A percentile compares a stretch with the other conserved stretches of the same genome.
Conservation (phyloP, 2,329 filamentous ascomycete genomes). For the Scedosporium dehoogii region DNA sequence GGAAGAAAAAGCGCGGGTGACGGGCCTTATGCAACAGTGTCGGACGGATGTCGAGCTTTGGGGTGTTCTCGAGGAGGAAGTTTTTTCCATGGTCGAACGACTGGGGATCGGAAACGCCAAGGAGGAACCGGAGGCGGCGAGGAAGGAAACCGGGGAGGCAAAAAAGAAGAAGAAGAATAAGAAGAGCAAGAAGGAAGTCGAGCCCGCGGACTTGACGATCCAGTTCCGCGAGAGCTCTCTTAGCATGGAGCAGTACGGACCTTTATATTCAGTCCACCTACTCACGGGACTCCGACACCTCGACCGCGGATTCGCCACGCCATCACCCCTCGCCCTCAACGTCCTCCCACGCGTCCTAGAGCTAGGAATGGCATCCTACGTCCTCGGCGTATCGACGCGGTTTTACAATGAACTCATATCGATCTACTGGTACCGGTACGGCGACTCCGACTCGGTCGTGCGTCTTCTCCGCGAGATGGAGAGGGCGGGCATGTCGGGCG, state of each 20-base stretch:
- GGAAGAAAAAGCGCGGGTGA: slow-evolving; percentile 41
- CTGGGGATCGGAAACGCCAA: slow-evolving; percentile 34
- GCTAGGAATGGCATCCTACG: slow-evolving; percentile 59
- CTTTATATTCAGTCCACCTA: slow-evolving; percentile 54
- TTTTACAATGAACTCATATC: slow-evolving; percentile 60
- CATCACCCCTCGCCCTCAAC: slow-evolving; percentile 49
- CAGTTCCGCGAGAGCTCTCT: slow-evolving; percentile 12
- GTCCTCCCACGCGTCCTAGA: slow-evolving; percentile 58
- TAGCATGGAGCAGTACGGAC: slow-evolving; percentile 48
- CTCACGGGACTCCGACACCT: slow-evolving; percentile 46
- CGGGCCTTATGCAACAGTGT: slow-evolving; percentile 42
- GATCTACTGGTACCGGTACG: slow-evolving; percentile 50
- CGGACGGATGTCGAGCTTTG: slow-evolving; percentile 56
- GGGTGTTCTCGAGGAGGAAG: slow-evolving; percentile 54
- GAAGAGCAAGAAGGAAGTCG: slow-evolving; percentile 8
- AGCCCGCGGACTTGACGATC: background rate
- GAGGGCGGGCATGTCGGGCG: slow-evolving; percentile 47
- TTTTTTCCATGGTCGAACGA: slow-evolving; percentile 50
- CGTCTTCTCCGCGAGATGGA: slow-evolving; percentile 57
- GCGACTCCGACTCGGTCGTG: slow-evolving; percentile 45
- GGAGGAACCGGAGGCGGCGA: background rate
- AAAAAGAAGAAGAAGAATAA: background rate
- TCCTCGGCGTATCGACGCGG: slow-evolving; percentile 58
- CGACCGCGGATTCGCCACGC: slow-evolving; percentile 42
- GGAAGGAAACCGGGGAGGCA: background rate